Conservation (phyloP, 257 asterid genomes). For the Lantana camara region DNA sequence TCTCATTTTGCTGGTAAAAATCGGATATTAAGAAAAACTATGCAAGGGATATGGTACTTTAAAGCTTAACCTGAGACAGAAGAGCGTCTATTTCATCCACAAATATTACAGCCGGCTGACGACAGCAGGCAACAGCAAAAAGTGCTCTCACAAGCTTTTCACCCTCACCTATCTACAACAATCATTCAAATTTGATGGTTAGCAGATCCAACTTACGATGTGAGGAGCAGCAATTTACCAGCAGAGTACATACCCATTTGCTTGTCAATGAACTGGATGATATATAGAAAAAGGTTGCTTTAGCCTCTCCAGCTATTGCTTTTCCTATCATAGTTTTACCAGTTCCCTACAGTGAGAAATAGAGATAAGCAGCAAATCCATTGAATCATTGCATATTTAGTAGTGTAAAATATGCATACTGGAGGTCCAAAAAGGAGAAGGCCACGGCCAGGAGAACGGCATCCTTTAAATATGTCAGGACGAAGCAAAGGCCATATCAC, state of each 20-base stretch:
- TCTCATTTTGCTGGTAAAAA: constrained; percentile 12
- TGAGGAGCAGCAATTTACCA: not conserved
- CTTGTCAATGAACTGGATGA: constrained; percentile 98
- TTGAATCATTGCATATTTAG: constrained; percentile 8
- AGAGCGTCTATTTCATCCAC: constrained; percentile 98
- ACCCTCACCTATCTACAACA: constrained; percentile 94
- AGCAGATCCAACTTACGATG: constrained; percentile 11
- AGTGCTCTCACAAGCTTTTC: constrained; percentile 99
- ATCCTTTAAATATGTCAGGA: constrained; percentile 95
- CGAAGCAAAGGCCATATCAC: constrained; percentile 98
- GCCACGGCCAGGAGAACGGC: constrained; percentile 99
- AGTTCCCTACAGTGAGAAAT: constrained; percentile 72
- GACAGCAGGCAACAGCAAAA: constrained; percentile 98
- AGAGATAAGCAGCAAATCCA: constrained; percentile 29
- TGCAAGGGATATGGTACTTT: constrained; percentile 6
- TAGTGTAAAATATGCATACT: constrained; percentile 52
- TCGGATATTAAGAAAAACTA: constrained; percentile 10
- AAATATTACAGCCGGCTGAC: constrained; percentile 97
- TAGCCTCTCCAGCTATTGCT: constrained; percentile 99
- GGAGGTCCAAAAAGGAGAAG: constrained; percentile 99
- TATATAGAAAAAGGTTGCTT: constrained; percentile 97
- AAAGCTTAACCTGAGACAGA: constrained; percentile 98
- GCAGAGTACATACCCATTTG: constrained; percentile 83
- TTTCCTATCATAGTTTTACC: constrained; percentile 99
- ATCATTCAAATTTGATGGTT: constrained; percentile 22